Evolutionary conservation across 345 rosid species (phyloP), one percentile per base, ranked within the genome.

Genomic region (Erodium maritimum): DNA sequence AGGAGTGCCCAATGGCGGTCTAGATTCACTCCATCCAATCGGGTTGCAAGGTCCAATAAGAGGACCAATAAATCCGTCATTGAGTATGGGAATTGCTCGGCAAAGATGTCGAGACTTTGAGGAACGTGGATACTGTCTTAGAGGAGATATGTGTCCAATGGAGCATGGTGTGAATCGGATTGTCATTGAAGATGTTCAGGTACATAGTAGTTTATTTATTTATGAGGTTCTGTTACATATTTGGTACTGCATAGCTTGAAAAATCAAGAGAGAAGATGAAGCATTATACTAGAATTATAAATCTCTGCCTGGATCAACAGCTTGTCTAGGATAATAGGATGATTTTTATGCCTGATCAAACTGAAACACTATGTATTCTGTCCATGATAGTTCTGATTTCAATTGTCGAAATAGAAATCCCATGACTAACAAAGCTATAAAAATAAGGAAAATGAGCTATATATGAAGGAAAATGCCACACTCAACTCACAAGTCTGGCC

Each of bases 61-160:
- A 75, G 83, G 96, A 14, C 70, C 85, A 7, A 56, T 86, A 55
- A 82, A 66, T 72, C 57, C 85, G 65, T 71, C 87, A 42, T 69
- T 86, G 61, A 82, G 69, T 76, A 72, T 85, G 69, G 87, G 90
- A 64, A 89, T 93, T 73, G 81, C 85, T 65, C 81, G 79, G 53
- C 95, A 87, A 55, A 67, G 91, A 51, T 93, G 99, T 69, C 87
- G 97, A 69, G 99, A 93, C 70, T 93, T 89, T 78, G 99, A 93
- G 75, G 99, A 93, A 67, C 97, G 94, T 63, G 99, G 99, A 52
- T 93, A 85, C 79, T 93, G 99, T 77, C 77, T 93, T 45, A 82
- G 96, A 83, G 97, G 99, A 51, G 99, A 89, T 74, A 89, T 93
- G 87, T 93, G 97, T 73, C 99, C 95, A 8, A 87, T 93, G 99